Evolutionary conservation across 257 asterid genomes (phyloP).

Genomic region (Handroanthus guayacan): DNA sequence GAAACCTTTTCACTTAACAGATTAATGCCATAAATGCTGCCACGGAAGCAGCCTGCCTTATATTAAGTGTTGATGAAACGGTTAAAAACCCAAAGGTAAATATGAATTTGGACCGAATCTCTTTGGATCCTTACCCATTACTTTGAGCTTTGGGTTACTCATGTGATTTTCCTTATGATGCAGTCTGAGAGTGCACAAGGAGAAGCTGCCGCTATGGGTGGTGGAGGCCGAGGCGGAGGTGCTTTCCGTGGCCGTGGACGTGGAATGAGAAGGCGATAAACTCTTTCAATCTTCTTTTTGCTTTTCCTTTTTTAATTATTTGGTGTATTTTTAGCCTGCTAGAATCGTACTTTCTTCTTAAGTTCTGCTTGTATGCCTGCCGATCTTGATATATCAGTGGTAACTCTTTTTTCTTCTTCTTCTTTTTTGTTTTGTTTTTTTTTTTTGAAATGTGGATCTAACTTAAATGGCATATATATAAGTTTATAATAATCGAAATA

Average conservation of each 20-base stretch:
- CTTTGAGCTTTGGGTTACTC: not conserved
- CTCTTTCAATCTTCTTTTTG: not conserved
- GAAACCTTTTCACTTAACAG: slow-evolving; percentile 41
- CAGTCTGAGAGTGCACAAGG: slow-evolving; percentile 99
- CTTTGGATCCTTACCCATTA: not conserved
- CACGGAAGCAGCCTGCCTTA: slow-evolving; percentile 91
- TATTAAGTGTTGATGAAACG: slow-evolving; percentile 85
- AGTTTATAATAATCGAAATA: too few species aligned
- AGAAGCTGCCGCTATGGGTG: slow-evolving; percentile 93
- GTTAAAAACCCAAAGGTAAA: slow-evolving; percentile 88
- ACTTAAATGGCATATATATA: too few species aligned
- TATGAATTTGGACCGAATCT: not conserved
- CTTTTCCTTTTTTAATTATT: not conserved
- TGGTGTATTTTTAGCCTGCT: too few species aligned
- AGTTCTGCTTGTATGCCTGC: too few species aligned
- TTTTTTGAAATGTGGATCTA: too few species aligned
- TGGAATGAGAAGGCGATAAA: slow-evolving; percentile 81
- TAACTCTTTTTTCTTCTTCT: too few species aligned
- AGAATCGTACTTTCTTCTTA: too few species aligned
- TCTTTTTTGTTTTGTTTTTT: too few species aligned
- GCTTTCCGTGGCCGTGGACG: slow-evolving; percentile 79
- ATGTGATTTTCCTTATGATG: slow-evolving; percentile 3
- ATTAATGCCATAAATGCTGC: slow-evolving; percentile 93
- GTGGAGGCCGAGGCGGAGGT: slow-evolving; percentile 60
- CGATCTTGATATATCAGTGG: too few species aligned